Percentiles rank a stretch among this genome's conserved stretches.
Conservation (phyloP, 208 protist genomes). For the Leptomonas seymouri region DNA sequence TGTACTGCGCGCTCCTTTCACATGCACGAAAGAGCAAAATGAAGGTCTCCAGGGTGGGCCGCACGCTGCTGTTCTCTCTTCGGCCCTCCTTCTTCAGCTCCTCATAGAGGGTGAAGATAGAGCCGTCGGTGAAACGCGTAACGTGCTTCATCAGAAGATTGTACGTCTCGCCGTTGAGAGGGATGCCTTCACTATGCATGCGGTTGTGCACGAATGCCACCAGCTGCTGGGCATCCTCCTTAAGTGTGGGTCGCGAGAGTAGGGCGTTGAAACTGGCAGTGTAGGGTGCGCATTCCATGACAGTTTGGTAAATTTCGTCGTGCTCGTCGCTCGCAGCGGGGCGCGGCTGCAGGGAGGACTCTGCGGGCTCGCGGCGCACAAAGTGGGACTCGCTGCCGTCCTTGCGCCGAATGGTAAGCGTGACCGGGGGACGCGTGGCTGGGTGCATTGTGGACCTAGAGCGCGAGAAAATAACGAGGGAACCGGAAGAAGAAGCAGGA, state of each 20-base stretch:
- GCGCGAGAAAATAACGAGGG: constrained; percentile 13
- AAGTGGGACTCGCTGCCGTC: constrained; percentile 68
- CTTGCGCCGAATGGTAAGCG: constrained; percentile 67
- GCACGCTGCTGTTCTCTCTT: constrained; percentile 59
- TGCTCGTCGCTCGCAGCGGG: constrained; percentile 26
- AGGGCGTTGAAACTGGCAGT: constrained; percentile 90
- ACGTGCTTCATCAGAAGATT: constrained; percentile 91
- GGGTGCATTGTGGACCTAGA: constrained; percentile 16
- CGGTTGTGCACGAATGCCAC: constrained; percentile 72
- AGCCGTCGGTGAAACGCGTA: constrained; percentile 69
- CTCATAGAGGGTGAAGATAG: constrained; percentile 86
- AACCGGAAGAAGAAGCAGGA: constrained; percentile 11
- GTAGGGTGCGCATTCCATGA: constrained; percentile 82
- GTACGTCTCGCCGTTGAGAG: constrained; percentile 88
- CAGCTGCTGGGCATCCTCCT: constrained; percentile 67
- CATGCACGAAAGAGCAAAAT: constrained; percentile 87
- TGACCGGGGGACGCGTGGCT: constrained; percentile 45
- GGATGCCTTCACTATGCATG: constrained; percentile 87
- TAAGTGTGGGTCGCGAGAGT: constrained; percentile 45
- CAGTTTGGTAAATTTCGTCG: constrained; percentile 73
- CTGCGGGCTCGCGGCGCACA: constrained; percentile 41
- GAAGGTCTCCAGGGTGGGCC: constrained; percentile 83
- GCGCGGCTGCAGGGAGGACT: not conserved
- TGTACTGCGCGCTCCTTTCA: constrained; percentile 82
- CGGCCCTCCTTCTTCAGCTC: constrained; percentile 80